Evolutionary conservation across 176 grass and related monocot species (phyloP).

Genomic region (Stipa capillata): DNA sequence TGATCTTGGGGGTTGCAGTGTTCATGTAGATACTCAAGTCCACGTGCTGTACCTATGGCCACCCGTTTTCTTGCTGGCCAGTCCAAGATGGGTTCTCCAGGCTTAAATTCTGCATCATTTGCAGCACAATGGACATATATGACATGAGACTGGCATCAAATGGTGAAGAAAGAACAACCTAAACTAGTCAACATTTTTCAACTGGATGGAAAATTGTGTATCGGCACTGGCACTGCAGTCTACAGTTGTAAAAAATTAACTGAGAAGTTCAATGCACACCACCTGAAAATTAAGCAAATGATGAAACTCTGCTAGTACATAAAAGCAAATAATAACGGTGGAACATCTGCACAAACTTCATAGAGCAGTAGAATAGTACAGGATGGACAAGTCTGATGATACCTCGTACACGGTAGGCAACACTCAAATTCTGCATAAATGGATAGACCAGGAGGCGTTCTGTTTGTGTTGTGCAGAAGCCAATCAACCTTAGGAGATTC

Average conservation of each 20-base stretch:
- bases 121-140: constrained; percentile 5
- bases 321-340: not conserved
- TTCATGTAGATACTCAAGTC: constrained; percentile 54
- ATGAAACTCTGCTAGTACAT: not conserved
- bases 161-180: not conserved
- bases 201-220: not conserved
- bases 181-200: not conserved
- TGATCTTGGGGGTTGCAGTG: constrained; percentile 16
- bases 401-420: constrained; percentile 87
- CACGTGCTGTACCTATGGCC: constrained; percentile 77
- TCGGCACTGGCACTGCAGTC: not conserved
- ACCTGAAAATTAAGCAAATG: not conserved
- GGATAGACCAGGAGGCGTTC: constrained; percentile 80
- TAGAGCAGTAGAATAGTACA: not conserved
- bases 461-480: constrained; percentile 69
- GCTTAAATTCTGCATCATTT: constrained; percentile 58
- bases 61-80: constrained; percentile 72
- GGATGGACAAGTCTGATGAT: constrained; percentile 1
- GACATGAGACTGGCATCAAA: constrained; percentile 9
- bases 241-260: not conserved
- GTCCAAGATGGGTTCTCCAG: constrained; percentile 52
- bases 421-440: constrained; percentile 90
- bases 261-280: no score
- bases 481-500: constrained; percentile 77
- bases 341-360: not conserved